Conservation (phyloP, 257 asterid genomes). For the Solanum bulbocastanum region DNA sequence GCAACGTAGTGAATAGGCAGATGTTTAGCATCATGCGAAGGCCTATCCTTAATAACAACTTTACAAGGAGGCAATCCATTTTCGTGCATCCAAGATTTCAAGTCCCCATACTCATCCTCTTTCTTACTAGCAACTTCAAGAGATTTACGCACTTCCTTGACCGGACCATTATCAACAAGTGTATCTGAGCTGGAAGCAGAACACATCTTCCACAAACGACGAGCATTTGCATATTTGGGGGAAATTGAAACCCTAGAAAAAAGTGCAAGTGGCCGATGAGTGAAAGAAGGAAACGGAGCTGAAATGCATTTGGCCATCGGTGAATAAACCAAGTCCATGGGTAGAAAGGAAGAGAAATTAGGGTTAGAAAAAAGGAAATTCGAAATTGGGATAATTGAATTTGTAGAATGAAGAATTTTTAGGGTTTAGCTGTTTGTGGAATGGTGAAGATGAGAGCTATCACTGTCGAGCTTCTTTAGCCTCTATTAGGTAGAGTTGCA, state of each 20-base stretch:
- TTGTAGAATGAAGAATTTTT: not conserved
- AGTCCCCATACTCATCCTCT: constrained; percentile 39
- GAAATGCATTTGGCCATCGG: constrained; percentile 46
- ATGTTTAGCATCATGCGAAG: constrained; percentile 50
- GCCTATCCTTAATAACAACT: constrained; percentile 65
- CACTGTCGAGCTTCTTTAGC: not conserved
- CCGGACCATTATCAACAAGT: constrained; percentile 21
- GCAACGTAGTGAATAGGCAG: constrained; percentile 83
- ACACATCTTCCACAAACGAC: constrained; percentile 24
- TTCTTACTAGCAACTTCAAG: constrained; percentile 26
- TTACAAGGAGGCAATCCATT: constrained; percentile 90
- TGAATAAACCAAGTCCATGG: constrained; percentile 47
- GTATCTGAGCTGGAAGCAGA: constrained; percentile 58
- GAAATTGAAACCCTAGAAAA: constrained; percentile 26
- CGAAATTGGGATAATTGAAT: not conserved
- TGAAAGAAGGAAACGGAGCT: constrained; percentile 27
- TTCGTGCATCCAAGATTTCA: constrained; percentile 86
- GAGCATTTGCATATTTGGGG: constrained; percentile 1
- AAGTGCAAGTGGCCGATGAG: constrained; percentile 26
- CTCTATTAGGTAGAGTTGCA: not conserved
- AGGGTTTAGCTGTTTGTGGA: not conserved
- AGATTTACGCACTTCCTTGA: constrained; percentile 20
- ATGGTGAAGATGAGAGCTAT: not conserved
- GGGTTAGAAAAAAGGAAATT: not conserved
- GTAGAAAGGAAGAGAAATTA: not conserved